Conservation (phyloP, 176 grass and related monocot species). For the Themeda triandra region DNA sequence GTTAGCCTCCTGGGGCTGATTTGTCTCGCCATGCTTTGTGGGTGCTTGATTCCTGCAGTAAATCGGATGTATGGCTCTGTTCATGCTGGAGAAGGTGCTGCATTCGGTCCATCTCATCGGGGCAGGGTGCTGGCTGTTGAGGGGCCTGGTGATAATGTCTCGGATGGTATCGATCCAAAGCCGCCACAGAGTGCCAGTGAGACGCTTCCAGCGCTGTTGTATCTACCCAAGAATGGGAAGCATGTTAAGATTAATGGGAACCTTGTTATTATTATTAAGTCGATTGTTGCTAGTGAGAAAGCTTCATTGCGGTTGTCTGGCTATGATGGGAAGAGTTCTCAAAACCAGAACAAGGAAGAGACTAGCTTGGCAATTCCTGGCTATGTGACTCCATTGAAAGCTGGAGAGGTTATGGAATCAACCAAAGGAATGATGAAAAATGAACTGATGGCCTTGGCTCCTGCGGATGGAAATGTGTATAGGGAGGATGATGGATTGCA, state of each 20-base stretch:
- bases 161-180: slow-evolving; percentile 13
- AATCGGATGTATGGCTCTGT: slow-evolving; percentile 25
- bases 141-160: slow-evolving; percentile 14
- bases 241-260: slow-evolving; percentile 79
- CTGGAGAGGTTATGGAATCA: slow-evolving; percentile 29
- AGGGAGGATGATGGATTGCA: slow-evolving; percentile 52
- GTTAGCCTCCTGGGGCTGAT: slow-evolving; percentile 53
- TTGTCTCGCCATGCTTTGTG: slow-evolving; percentile 32
- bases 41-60: slow-evolving; percentile 27
- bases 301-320: slow-evolving; percentile 25
- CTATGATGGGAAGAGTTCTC: slow-evolving; percentile 21
- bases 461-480: slow-evolving; percentile 35
- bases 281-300: slow-evolving; percentile 55
- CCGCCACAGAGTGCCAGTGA: slow-evolving; percentile 28
- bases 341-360: slow-evolving; percentile 24
- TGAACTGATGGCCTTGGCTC: slow-evolving; percentile 42
- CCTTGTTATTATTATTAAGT: slow-evolving; percentile 60
- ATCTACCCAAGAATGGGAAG: slow-evolving; percentile 63
- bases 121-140: slow-evolving; percentile 50
- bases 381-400: slow-evolving; percentile 17
- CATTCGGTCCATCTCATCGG: slow-evolving; percentile 25
- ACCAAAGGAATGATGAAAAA: slow-evolving; percentile 27
- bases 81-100: background rate
- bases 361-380: slow-evolving; percentile 56
- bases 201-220: slow-evolving; percentile 46